Percentiles rank a stretch among this genome's conserved stretches.
Conservation (phyloP, 164 flowering plant species). For the Protea cynaroides region DNA sequence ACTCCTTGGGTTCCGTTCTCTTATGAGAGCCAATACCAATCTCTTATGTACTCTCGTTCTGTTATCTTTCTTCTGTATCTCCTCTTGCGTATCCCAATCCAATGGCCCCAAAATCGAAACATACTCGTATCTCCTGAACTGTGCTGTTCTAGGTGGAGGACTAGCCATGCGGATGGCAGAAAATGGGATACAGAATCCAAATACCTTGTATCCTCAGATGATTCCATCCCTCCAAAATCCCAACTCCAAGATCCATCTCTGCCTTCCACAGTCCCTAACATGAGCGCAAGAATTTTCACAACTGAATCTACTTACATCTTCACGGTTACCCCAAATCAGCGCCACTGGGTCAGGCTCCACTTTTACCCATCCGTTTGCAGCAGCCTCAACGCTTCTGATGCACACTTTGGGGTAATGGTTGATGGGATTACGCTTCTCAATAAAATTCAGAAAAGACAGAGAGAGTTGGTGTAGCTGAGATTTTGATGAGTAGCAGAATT, state of each 20-base stretch:
- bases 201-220: slow-evolving; percentile 21
- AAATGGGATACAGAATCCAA: slow-evolving; percentile 44
- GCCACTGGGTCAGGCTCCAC: slow-evolving; percentile 51
- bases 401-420: slow-evolving; percentile 48
- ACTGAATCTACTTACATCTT: slow-evolving; percentile 37
- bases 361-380: slow-evolving; percentile 67
- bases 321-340: slow-evolving; percentile 18
- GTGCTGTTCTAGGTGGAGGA: slow-evolving; percentile 34
- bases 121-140: slow-evolving; percentile 23
- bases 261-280: slow-evolving; percentile 59
- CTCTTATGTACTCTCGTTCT: slow-evolving; percentile 19
- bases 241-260: slow-evolving; percentile 57
- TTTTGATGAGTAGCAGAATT: too few species aligned
- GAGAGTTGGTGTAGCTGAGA: too few species aligned
- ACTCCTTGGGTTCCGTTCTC: too few species aligned
- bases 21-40: slow-evolving; percentile 27
- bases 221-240: slow-evolving; percentile 27
- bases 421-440: slow-evolving; percentile 40
- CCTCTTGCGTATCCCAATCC: slow-evolving; percentile 5
- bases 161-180: slow-evolving; percentile 40
- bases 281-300: slow-evolving; percentile 54
- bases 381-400: slow-evolving; percentile 24
- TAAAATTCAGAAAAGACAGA: slow-evolving; percentile 79
- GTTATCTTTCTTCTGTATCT: slow-evolving; percentile 4
- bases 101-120: slow-evolving; percentile 9